These are phyloP conservation scores for Alternaria rosae DNA, from an alignment of 2,329 filamentous ascomycete species.

Conservation along the genomic window DNA sequence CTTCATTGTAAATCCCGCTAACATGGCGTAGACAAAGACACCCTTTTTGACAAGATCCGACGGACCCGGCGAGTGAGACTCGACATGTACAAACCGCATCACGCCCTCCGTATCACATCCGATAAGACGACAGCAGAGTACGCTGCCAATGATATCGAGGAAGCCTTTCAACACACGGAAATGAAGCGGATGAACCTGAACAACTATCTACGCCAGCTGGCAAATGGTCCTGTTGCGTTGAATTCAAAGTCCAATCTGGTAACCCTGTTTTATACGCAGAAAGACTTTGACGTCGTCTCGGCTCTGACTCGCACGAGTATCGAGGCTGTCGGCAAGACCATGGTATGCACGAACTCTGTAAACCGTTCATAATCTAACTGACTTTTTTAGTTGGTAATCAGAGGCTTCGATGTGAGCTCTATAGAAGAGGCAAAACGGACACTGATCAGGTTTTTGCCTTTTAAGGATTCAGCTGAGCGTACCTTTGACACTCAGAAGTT, in stretches of 20 bases:
- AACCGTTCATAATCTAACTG: background rate
- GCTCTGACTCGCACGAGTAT: constrained; percentile 37
- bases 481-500: constrained; percentile 31
- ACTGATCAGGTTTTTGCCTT: constrained; percentile 38
- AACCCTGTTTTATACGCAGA: constrained; percentile 20
- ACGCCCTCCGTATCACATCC: constrained; percentile 47
- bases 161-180: constrained; percentile 28
- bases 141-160: constrained; percentile 44
- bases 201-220: constrained; percentile 30
- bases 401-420: constrained; percentile 31
- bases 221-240: constrained; percentile 2
- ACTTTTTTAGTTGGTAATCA: constrained; percentile 35
- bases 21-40: constrained; percentile 25
- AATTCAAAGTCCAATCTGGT: constrained; percentile 10
- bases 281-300: constrained; percentile 26
- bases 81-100: constrained; percentile 34
- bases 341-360: constrained; percentile 20
- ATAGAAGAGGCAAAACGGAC: constrained; percentile 39
- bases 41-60: constrained; percentile 38
- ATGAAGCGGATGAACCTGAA: constrained; percentile 27
- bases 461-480: constrained; percentile 17
- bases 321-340: constrained; percentile 17
- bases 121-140: constrained; percentile 48
- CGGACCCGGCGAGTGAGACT: constrained; percentile 38
- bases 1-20: background rate